Evolutionary conservation across 2,329 filamentous ascomycete species (phyloP), one percentile per base, ranked within the genome.

Genomic region (Sporothrix mexicana): DNA sequence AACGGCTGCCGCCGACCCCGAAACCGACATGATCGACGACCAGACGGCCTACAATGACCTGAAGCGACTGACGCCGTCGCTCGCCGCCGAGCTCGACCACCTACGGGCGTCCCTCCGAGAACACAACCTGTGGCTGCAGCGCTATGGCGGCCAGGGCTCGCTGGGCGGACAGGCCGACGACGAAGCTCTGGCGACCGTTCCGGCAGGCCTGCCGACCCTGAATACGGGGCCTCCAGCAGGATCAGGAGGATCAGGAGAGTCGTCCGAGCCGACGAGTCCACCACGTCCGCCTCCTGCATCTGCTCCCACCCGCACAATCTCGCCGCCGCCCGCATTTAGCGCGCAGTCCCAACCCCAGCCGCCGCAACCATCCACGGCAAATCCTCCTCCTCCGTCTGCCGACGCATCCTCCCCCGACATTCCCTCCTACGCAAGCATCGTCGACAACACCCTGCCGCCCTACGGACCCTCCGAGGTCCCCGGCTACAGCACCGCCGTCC

Each of bases 41-140:
- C 30, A 75, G 57, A 73, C 77, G 9, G 76, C 78, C 9, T 79
- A 79, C 73, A 73, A 77, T 72, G 78, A 79, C 72, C 75, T 79
- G 55, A 75, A 74, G 41, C 76, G 77, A 8, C 74, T 79, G 66
- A 79, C 77, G 49, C 78, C 78, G 7, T 74, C 74, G 15, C 76
- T 79, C 20, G 78, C 78, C 3, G 72, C 76, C 53, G 78, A 79
- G 74, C 74, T 79, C 30, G 78, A 79, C 70, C 76, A 78, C 17
- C 76, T 79, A 61, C 75, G 78, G 25, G 77, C 78, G 10, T 77
- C 78, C 1, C 73, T 79, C 43, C 76, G 78, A n/a, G 78, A 79
- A 62, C 78, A 79, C 76, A 78, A 78, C 59, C 75, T 79, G 6
- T 79, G 78, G 78, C 75, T 79, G 23, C 78, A 78, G 70, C 75